phyloP scores from a whole-genome alignment of 441 rosid species.

The Corymbia calophylla region DNA sequence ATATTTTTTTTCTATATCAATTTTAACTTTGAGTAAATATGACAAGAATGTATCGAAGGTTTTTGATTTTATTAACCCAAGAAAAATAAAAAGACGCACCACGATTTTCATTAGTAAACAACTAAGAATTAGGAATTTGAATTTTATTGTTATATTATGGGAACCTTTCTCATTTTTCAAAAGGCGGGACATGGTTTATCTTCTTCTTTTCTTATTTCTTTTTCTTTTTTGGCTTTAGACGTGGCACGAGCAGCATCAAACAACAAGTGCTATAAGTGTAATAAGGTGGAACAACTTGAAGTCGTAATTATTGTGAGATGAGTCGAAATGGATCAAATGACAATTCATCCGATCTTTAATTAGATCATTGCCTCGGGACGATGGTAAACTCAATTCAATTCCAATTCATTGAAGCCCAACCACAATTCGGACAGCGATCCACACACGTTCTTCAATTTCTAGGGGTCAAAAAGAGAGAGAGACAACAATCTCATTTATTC shows the following conservation, averaged over 20 bases:
- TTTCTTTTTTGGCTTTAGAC: background rate
- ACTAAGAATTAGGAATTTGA: background rate
- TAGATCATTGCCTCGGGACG: background rate
- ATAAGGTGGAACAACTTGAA: background rate
- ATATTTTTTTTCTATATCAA: too few species aligned
- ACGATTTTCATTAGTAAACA: too few species aligned
- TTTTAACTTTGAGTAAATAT: background rate
- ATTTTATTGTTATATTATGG: background rate
- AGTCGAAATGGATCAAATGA: background rate
- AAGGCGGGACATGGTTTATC: background rate
- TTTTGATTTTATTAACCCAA: background rate
- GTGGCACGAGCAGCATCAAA: too few species aligned
- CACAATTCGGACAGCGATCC: background rate
- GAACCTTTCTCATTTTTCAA: background rate
- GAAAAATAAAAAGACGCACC: background rate
- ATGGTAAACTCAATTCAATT: background rate
- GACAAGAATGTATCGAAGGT: background rate
- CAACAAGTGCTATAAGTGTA: background rate
- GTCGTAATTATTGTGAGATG: background rate
- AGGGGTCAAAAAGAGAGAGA: background rate
- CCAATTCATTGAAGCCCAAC: background rate
- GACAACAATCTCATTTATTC: background rate
- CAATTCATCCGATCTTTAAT: background rate
- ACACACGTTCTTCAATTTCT: background rate
- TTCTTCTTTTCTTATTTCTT: background rate